These are phyloP conservation scores for Priceomyces medius DNA, from an alignment of 805 yeast genomes.

Conservation along the genomic window DNA sequence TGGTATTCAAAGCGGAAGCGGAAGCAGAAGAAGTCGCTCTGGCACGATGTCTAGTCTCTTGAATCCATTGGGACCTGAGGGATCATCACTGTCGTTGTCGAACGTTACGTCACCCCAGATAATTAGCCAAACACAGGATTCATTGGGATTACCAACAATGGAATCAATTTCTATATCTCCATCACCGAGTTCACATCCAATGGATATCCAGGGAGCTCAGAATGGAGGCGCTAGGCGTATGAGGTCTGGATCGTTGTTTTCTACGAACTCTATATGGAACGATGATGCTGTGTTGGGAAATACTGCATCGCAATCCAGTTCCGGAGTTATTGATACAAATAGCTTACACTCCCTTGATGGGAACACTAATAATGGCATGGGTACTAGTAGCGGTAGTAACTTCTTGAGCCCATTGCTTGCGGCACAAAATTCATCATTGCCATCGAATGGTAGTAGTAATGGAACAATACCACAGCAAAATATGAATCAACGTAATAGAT, in stretches of 20 bases:
- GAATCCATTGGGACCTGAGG: constrained; percentile 7
- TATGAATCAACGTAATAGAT: constrained; percentile 39
- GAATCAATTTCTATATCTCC: constrained; percentile 19
- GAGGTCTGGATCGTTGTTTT: constrained; percentile 57
- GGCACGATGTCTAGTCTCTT: constrained; percentile 67
- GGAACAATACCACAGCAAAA: constrained; percentile 8
- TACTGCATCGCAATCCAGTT: constrained; percentile 13
- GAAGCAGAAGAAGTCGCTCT: constrained; percentile 61
- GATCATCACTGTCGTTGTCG: constrained; percentile 9
- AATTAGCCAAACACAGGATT: constrained; percentile 10
- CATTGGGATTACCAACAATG: constrained; percentile 12
- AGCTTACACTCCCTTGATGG: constrained; percentile 16
- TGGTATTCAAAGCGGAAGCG: constrained; percentile 31
- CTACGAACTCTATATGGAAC: constrained; percentile 58
- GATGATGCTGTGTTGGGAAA: constrained; percentile 35
- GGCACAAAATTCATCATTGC: constrained; percentile 10
- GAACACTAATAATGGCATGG: constrained; percentile 12
- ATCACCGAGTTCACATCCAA: constrained; percentile 16
- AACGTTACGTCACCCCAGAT: constrained; percentile 19
- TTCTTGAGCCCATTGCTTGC: constrained; percentile 15
- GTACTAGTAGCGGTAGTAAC: constrained; percentile 7
- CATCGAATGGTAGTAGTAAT: constrained; percentile 15
- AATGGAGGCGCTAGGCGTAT: constrained; percentile 34
- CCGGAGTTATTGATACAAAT: constrained; percentile 14
- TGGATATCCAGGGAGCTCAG: constrained; percentile 18